These are phyloP conservation scores for Labyrinthula sp. DNA, from an alignment of 352 stramenopile genomes.

Conservation along the genomic window DNA sequence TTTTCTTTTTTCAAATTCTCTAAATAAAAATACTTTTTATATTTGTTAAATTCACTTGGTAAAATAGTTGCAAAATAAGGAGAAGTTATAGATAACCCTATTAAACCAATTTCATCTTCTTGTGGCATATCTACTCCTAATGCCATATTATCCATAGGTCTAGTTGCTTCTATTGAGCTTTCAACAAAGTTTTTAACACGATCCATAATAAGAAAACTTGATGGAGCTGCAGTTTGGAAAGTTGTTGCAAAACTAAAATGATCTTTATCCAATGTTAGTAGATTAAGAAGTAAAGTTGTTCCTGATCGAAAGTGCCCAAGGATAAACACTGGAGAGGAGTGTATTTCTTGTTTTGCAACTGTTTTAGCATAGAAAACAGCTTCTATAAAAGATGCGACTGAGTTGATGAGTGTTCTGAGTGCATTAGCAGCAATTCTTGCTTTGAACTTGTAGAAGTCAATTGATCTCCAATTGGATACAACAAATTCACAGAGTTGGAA, in stretches of 20 bases:
- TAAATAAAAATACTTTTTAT: constrained; percentile 30
- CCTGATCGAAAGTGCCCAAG: constrained; percentile 35
- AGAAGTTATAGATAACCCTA: constrained; percentile 29
- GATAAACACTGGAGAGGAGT: constrained; percentile 33
- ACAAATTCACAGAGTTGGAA: no score
- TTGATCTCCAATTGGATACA: no score
- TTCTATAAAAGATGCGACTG: no score
- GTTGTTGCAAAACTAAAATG: constrained; percentile 37
- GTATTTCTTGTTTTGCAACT: no score
- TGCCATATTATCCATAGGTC: constrained; percentile 41
- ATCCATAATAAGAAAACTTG: constrained; percentile 39
- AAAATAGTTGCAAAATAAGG: constrained; percentile 40
- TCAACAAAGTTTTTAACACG: no score
- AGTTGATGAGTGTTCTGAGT: no score
- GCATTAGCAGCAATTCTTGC: no score
- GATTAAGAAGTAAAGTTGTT: constrained; percentile 38
- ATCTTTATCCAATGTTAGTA: constrained; percentile 37
- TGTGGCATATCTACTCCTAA: constrained; percentile 39
- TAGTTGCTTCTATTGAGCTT: constrained; percentile 33
- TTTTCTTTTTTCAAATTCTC: constrained; percentile 29
- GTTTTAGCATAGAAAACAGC: no score
- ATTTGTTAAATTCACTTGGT: constrained; percentile 30
- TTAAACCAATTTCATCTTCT: constrained; percentile 39
- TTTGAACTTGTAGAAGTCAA: no score
- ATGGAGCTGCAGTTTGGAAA: constrained; percentile 39